Base-by-base conservation (phyloP, 495 filamentous ascomycete genomes). In the Xylaria nigripes region DNA sequence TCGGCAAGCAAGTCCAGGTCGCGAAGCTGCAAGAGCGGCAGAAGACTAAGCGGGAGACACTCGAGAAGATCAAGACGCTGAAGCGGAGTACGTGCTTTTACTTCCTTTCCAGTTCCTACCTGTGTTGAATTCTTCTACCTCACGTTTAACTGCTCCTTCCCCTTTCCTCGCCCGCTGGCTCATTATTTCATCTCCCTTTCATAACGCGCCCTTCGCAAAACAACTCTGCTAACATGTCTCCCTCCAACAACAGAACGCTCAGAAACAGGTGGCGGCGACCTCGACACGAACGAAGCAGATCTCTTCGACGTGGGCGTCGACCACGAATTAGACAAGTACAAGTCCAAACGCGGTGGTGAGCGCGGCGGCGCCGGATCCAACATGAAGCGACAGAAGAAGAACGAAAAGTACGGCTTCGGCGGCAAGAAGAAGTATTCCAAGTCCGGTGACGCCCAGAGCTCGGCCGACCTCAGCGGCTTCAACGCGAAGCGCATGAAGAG, bases 1-100 rank as follows among this genome's bases (percentile, higher is more conserved):
- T 97, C 72, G 93, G 93, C 58, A 98, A 98, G 76, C 88, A 95
- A 74, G 93, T 97, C 56, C 93, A 98, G 78, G 83, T 95, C 58
- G 90, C 89, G 56, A 96, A 95, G 79, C 68, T 92, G 73, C 91
- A 95, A 72, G 92, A 97, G 77, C 72, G 93, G 23, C 81, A 83
- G 45, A 95, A 90, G 79, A 85, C 83, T 70, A 95, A 95, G 84
- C 83, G 82, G 63, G 86, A 93, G 59, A 89, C 86, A 13, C 68
- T 97, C 61, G 93, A 96, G 58, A 96, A 94, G 81, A 94, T 98
- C 63, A 87, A 88, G 70, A 71, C 80, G 21, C 69, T 98, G 65
- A 98, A 98, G 81, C 81, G 88, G 73, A 98, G 93, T 96, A 81
- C 41, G 85, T 72, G 30, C 49, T 43, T 45, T 18, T 38, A 23